These are phyloP conservation scores for Artomyces pyxidatus DNA, from an alignment of 768 basidiomycete species.

Conservation along the genomic window DNA sequence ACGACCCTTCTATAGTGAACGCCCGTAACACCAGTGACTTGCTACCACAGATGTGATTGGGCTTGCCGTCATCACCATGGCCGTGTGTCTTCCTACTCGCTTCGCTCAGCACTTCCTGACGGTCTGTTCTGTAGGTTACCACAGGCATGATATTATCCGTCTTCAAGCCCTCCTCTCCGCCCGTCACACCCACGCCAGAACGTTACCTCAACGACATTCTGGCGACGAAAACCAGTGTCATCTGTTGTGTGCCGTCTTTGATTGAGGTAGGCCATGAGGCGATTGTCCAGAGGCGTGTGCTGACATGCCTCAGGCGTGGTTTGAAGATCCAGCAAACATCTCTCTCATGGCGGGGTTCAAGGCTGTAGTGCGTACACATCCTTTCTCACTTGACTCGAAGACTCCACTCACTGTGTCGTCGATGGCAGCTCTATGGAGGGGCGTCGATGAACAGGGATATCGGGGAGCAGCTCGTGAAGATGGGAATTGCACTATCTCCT, in stretches of 20 bases:
- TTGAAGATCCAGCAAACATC: slow-evolving; percentile 9
- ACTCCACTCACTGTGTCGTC: background rate
- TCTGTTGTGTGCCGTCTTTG: slow-evolving; percentile 19
- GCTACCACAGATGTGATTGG: slow-evolving; percentile 3
- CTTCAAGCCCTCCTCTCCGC: slow-evolving; percentile 19
- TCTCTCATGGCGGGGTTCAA: slow-evolving; percentile 6
- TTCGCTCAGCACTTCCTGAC: background rate
- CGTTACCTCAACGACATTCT: slow-evolving; percentile 9
- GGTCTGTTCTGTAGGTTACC: background rate
- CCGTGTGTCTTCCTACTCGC: slow-evolving; percentile 1
- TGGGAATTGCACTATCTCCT: slow-evolving; percentile 25
- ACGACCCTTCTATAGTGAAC: background rate
- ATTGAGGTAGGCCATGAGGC: slow-evolving; percentile 18
- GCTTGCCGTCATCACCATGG: slow-evolving; percentile 2
- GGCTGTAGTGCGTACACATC: slow-evolving; percentile 7
- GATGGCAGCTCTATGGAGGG: slow-evolving; percentile 27
- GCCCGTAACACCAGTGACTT: too few species aligned
- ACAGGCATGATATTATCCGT: slow-evolving; percentile 14
- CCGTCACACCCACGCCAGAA: slow-evolving; percentile 18
- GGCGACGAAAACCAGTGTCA: slow-evolving; percentile 6
- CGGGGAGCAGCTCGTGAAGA: slow-evolving; percentile 26
- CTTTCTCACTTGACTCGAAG: background rate
- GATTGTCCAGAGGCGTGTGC: too few species aligned
- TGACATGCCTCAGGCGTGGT: slow-evolving; percentile 16
- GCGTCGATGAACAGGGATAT: slow-evolving; percentile 28